These are phyloP conservation scores for Kingdonia uniflora DNA, from an alignment of 164 flowering plant genomes.

Conservation along the genomic window DNA sequence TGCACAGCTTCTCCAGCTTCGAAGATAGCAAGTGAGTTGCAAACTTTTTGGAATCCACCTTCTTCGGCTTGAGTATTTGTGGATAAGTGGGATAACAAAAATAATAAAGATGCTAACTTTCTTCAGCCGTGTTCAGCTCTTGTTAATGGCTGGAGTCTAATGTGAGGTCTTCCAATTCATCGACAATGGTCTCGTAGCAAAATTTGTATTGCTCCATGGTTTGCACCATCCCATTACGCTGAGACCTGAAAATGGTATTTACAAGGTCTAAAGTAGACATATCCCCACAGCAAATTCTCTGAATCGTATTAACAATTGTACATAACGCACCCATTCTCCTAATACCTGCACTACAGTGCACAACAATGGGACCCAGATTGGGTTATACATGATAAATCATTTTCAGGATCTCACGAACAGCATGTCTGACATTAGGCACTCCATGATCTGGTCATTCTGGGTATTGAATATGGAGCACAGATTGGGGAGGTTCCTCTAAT, in stretches of 20 bases:
- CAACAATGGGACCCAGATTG: conserved; percentile 73
- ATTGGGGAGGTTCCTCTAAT: conserved; percentile 28
- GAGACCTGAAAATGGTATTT: conserved; percentile 76
- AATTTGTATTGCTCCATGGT: conserved; percentile 68
- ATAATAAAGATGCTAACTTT: no score
- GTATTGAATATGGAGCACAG: conserved; percentile 77
- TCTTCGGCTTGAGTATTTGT: no score
- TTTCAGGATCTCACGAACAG: conserved; percentile 76
- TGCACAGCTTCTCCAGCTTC: no score
- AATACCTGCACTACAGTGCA: conserved; percentile 99
- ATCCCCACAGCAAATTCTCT: conserved; percentile 80
- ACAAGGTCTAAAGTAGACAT: conserved; percentile 76
- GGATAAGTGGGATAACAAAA: no score
- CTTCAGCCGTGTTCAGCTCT: no score
- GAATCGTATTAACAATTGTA: conserved; percentile 71
- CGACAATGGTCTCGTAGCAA: conserved; percentile 54
- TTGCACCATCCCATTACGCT: conserved; percentile 92
- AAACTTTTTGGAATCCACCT: no score
- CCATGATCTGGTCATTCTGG: conserved; percentile 99
- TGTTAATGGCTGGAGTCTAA: conserved; percentile 13
- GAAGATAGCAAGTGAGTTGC: no score
- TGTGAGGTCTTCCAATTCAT: conserved; percentile 65
- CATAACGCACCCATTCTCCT: conserved; percentile 96
- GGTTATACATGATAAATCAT: conserved; percentile 46
- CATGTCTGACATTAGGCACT: conserved; percentile 60